These are phyloP conservation scores for Leucosporidium creatinivorum DNA, from an alignment of 768 basidiomycete genomes.

Conservation along the genomic window DNA sequence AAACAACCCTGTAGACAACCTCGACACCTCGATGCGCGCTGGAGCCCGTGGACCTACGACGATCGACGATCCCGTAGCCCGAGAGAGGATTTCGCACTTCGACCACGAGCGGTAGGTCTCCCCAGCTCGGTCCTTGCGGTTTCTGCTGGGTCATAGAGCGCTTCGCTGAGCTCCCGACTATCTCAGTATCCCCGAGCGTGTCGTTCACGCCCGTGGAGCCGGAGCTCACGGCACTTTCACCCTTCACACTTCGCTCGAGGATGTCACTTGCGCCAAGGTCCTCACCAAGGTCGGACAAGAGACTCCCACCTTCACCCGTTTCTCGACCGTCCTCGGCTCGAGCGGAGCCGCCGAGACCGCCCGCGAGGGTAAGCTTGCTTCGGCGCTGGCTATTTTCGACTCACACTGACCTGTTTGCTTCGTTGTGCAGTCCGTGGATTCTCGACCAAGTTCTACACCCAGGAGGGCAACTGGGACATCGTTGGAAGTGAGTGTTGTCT, in stretches of 20 bases:
- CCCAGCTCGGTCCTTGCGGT: conserved; percentile 3
- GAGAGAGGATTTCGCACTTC: conserved; percentile 40
- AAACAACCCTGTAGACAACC: conserved; percentile 27
- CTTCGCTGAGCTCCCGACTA: conserved; percentile 65
- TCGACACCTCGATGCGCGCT: conserved; percentile 44
- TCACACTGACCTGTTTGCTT: conserved; percentile 48
- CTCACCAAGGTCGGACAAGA: conserved; percentile 41
- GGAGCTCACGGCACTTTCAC: conserved; percentile 74
- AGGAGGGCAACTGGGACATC: conserved; percentile 67
- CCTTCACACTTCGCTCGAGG: conserved; percentile 61
- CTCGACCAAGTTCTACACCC: conserved; percentile 72
- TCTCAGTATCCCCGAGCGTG: conserved; percentile 77
- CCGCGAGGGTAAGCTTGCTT: conserved; percentile 3
- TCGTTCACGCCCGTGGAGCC: conserved; percentile 45
- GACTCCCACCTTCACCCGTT: conserved; percentile 73
- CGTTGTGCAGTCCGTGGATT: conserved; percentile 61
- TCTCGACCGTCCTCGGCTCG: conserved; percentile 76
- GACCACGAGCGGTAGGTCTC: not conserved
- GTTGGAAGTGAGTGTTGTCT: conserved; percentile 50
- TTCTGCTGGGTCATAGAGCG: no score
- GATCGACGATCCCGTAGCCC: conserved; percentile 51
- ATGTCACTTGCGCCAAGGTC: conserved; percentile 58
- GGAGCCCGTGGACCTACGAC: conserved; percentile 58
- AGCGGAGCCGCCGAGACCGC: conserved; percentile 67
- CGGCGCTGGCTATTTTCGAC: conserved; percentile 47